These are phyloP conservation scores for Pyrus pyrifolia DNA, from an alignment of 306 rosid genomes.

Conservation along the genomic window DNA sequence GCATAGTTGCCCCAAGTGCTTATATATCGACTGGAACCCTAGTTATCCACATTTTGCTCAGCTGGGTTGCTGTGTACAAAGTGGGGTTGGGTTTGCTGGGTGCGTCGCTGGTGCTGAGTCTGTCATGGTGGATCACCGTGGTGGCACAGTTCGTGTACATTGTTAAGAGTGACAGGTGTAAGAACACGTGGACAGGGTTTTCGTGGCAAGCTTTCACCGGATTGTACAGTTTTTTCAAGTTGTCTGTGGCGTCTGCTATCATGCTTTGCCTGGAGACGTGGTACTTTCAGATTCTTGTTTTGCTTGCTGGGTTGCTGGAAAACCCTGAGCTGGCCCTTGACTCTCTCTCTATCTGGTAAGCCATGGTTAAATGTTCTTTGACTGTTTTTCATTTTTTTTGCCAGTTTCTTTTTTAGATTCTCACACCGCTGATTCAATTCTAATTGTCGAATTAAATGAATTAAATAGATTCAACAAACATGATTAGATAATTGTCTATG, in stretches of 20 bases:
- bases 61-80: slow-evolving; percentile 53
- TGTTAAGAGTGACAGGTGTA: slow-evolving; percentile 50
- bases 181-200: slow-evolving; percentile 60
- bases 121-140: slow-evolving; percentile 81
- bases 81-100: slow-evolving; percentile 59
- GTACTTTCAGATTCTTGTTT: slow-evolving; percentile 74
- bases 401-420: neutral
- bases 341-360: slow-evolving; percentile 65
- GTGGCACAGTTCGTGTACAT: slow-evolving; percentile 55
- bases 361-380: neutral
- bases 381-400: neutral
- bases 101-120: slow-evolving; percentile 55
- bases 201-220: slow-evolving; percentile 37
- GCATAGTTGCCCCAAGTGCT: slow-evolving; percentile 68
- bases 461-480: no score
- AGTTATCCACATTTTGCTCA: slow-evolving; percentile 38
- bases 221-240: slow-evolving; percentile 42
- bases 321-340: slow-evolving; percentile 65
- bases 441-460: no score
- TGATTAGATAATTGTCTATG: no score
- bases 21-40: slow-evolving; percentile 49
- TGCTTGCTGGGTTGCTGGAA: slow-evolving; percentile 62
- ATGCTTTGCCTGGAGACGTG: slow-evolving; percentile 73
- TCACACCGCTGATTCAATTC: no score
- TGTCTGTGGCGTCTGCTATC: slow-evolving; percentile 64